A percentile compares a stretch with the other conserved stretches of the same genome.
Evolutionary conservation across 2,329 filamentous ascomycete genomes (phyloP).

Genomic region (Diaporthe batatas): DNA sequence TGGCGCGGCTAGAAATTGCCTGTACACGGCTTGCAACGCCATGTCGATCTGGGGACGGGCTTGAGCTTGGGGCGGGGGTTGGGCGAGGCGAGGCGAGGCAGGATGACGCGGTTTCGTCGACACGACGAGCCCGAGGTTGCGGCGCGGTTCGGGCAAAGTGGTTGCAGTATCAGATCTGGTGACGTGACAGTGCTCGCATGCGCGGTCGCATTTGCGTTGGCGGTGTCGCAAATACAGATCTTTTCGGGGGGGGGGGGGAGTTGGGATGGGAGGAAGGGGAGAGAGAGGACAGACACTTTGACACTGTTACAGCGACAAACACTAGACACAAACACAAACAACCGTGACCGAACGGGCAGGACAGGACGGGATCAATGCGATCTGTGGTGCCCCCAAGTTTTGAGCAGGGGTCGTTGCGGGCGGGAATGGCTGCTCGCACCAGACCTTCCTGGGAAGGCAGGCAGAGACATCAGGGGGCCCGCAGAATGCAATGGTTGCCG

Average conservation of each 20-base stretch:
- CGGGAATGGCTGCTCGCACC: background rate
- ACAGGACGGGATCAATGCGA: conserved; percentile 29
- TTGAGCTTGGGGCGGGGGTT: background rate
- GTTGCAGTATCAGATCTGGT: conserved; percentile 33
- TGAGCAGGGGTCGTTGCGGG: conserved; percentile 20
- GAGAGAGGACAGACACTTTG: background rate
- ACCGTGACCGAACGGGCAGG: conserved; percentile 5
- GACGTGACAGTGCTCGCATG: conserved; percentile 25
- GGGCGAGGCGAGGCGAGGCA: background rate
- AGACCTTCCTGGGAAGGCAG: conserved; percentile 8
- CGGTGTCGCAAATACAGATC: conserved; percentile 28
- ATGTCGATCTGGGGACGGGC: conserved; percentile 50
- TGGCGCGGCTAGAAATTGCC: conserved; percentile 78
- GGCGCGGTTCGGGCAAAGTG: conserved; percentile 26
- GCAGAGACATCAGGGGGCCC: too few species aligned
- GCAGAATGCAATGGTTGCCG: conserved; percentile 1
- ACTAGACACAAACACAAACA: conserved; percentile 16
- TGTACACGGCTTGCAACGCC: conserved; percentile 71
- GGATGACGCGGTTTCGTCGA: conserved; percentile 22
- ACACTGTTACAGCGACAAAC: background rate
- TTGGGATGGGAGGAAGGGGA: conserved; percentile 1
- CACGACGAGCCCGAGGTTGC: conserved; percentile 21
- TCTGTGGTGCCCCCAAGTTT: conserved; percentile 17
- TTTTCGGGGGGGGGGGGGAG: background rate
- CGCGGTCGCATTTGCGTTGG: conserved; percentile 27